Evolutionary conservation across 129 eudicot species (phyloP), one percentile per base, ranked within the genome.

Genomic region (Escallonia rubra): DNA sequence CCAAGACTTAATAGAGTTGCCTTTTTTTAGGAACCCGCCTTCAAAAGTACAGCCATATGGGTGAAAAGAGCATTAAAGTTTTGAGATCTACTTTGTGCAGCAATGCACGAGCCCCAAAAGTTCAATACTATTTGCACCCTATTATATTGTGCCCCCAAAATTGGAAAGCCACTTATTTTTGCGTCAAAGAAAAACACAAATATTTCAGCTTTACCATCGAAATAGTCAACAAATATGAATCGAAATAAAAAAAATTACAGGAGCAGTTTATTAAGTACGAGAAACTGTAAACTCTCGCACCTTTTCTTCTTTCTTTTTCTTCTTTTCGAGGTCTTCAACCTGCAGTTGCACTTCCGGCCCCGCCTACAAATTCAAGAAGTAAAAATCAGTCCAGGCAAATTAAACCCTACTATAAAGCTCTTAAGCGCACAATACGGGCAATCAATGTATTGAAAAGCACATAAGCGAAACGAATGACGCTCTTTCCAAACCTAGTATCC

Each of bases 251-350:
- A 0, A 34, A 41, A 40, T 44, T 7, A 40, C 10, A 43, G 10
- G 4, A 12, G 11, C 38, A 54, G 34, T 7, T 54, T 13, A 40
- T 6, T 10, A 10, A 15, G 7, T 13, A 39, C 8, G 4, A 11
- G 23, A 64, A 5, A 63, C 4, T 7, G 15, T 40, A 8, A 5
- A 51, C 39, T 16, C 10, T 5, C 43, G 34, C 6, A 86, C 93
- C 93, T 86, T 86, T 10, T 86, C 93, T 66, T 86, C 93, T 69
- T 86, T 86, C 79, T 82, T 86, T 67, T 82, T 82, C 88, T 86
- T 86, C 86, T 76, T 86, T 67, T 86, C 88, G 10, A 79, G 81
- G 43, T 82, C 88, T 48, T 76, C 88, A 41, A 54, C 46, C 57
- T 16, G 76, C 53, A 69, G 55, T 43, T 56, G 43, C 34, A 7